A percentile compares a stretch with the other conserved stretches of the same genome.
Evolutionary conservation across 148 eudicot genomes (phyloP).

Genomic region (Selenicereus undatus): DNA sequence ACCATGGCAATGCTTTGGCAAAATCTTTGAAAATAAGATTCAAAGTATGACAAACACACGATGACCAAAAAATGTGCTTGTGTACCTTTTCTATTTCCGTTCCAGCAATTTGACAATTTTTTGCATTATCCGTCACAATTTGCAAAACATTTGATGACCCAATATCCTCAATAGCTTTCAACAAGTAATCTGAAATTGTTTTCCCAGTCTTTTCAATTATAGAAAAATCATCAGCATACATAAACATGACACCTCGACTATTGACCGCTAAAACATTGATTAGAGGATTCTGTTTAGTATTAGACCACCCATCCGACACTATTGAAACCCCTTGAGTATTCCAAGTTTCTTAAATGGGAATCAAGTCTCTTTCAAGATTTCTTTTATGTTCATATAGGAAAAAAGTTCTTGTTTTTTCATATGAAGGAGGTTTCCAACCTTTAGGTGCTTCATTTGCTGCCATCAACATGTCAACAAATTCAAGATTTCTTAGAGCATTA

Average conservation of each 20-base stretch:
- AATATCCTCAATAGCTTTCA: not conserved
- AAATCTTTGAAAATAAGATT: constrained; percentile 9
- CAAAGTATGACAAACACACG: constrained; percentile 7
- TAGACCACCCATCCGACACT: constrained; percentile 24
- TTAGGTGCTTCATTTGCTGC: constrained; percentile 1
- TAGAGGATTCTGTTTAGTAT: constrained; percentile 7
- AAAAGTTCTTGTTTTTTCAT: constrained; percentile 19
- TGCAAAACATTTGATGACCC: constrained; percentile 5
- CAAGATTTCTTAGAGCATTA: constrained; percentile 12
- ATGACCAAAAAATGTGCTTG: constrained; percentile 16
- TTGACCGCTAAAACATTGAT: constrained; percentile 19
- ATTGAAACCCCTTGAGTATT: constrained; percentile 6
- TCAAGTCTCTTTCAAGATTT: not conserved
- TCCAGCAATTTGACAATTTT: constrained; percentile 8
- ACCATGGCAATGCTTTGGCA: not conserved
- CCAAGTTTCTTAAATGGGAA: constrained; percentile 18
- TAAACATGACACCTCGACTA: constrained; percentile 17
- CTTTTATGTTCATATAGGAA: not conserved
- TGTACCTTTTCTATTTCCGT: constrained; percentile 7
- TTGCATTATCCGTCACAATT: no score
- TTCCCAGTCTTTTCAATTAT: constrained; percentile 9
- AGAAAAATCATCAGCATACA: constrained; percentile 9
- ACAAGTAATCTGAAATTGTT: not conserved
- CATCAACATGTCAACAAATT: not conserved
- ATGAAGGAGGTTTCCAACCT: constrained; percentile 15